Base-by-base conservation (phyloP, 345 rosid species). In the Psidium guajava region DNA sequence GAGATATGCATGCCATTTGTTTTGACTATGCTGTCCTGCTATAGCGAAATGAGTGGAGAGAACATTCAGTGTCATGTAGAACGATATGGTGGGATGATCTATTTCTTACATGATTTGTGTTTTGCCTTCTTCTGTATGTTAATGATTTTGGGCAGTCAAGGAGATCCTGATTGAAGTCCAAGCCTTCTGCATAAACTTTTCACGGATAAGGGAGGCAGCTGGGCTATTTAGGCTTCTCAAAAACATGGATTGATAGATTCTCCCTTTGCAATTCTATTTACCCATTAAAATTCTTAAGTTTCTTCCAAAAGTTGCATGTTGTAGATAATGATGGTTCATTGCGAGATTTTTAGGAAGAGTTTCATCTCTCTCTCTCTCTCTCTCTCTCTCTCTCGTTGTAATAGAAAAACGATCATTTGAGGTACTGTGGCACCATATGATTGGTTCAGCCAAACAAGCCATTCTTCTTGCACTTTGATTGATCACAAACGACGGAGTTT, bases 111-210 rank as follows among this genome's bases (percentile, higher is more conserved):
- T 50, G 42, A 27, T 14, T 47, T 73, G 27, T 42, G 9, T 53
- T 61, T 25, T 54, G 32, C 36, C 36, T 77, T 44, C 11, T n/a
- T 24, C 55, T 53, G 55, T 74, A n/a, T 86, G n/a, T 40, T 86
- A 9, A 69, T 36, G 25, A 36, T 69, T 32, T 90, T 82, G 53
- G 61, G 89, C 95, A 97, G 99, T 95, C 27, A 96, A 94, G 93
- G 99, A 94, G 89, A 95, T 95, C 54, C 94, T 97, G 91, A 94
- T 96, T 49, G 99, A 97, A 94, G 99, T 96, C 82, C 98, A 94
- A 91, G 99, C 98, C 32, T 96, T 97, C 91, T 97, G 98, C 93
- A 95, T 97, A 6, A 98, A 97, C 91, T 97, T 97, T 87, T 96
- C 99, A 0, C 89, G 99, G 87, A 91, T 96, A 83, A 89, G 98